Evolutionary conservation across 441 rosid species (phyloP).

Genomic region (Adansonia grandidieri): DNA sequence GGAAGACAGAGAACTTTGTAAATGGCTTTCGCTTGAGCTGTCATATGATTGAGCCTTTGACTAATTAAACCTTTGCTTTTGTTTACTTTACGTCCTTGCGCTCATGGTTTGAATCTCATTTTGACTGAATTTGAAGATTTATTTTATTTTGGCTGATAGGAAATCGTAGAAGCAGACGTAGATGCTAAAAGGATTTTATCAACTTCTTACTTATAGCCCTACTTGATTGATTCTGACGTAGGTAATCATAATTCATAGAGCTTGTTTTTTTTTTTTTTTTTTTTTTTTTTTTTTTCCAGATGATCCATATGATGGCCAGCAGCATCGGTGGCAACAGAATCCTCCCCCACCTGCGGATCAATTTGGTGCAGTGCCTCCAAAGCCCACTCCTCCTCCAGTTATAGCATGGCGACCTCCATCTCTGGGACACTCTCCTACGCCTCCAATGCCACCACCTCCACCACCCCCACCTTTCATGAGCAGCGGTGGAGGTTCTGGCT

Average conservation of each 20-base stretch:
- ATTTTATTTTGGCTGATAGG: neutral
- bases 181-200: neutral
- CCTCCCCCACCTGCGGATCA: conserved; percentile 54
- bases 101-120: neutral
- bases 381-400: conserved; percentile 48
- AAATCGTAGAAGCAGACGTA: neutral
- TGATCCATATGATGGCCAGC: conserved; percentile 59
- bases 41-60: neutral
- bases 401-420: conserved; percentile 40
- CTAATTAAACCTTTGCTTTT: neutral
- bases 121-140: neutral
- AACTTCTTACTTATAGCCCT: conserved; percentile 6
- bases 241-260: neutral
- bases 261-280: conserved; percentile 17
- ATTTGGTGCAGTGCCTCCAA: conserved; percentile 31
- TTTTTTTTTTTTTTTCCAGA: no score
- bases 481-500: conserved; percentile 87
- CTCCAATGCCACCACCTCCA: conserved; percentile 39
- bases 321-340: conserved; percentile 71
- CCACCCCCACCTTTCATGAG: conserved; percentile 52
- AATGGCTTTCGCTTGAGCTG: neutral
- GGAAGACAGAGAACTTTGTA: neutral
- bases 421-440: conserved; percentile 30
- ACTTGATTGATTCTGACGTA: neutral
- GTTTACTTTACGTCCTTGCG: neutral